Conservation (phyloP, 2,329 filamentous ascomycete species). For the Tolypocladium amazonense region DNA sequence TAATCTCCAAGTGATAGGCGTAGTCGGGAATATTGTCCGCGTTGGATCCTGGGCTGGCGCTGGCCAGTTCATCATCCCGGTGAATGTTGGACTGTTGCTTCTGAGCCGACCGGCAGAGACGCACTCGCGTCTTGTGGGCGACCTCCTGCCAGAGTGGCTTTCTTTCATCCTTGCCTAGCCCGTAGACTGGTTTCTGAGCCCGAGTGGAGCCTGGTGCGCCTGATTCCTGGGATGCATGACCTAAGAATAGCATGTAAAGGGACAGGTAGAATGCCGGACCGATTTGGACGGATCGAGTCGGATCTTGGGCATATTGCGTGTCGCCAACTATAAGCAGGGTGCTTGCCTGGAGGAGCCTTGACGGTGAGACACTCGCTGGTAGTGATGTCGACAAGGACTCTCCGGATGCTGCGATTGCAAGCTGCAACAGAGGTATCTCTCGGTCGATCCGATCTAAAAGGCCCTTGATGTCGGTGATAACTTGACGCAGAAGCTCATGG, state of each 20-base stretch:
- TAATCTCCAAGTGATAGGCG: constrained; percentile 68
- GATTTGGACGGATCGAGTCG: constrained; percentile 61
- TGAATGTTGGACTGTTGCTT: constrained; percentile 5
- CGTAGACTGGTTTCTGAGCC: constrained; percentile 10
- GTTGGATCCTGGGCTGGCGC: background rate
- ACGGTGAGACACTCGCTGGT: constrained; percentile 77
- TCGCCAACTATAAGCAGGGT: constrained; percentile 83
- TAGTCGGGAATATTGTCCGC: constrained; percentile 31
- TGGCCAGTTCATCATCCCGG: background rate
- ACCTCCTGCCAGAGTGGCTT: constrained; percentile 88
- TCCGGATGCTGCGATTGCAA: constrained; percentile 90
- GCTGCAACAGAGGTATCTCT: constrained; percentile 80
- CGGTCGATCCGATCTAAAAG: constrained; percentile 76
- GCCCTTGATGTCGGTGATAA: constrained; percentile 65
- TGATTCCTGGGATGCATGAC: constrained; percentile 44
- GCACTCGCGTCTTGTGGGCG: constrained; percentile 82
- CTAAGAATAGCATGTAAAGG: constrained; percentile 88
- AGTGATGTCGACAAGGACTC: constrained; percentile 74
- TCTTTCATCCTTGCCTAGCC: constrained; percentile 32
- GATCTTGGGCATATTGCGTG: constrained; percentile 61
- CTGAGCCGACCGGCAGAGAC: constrained; percentile 58
- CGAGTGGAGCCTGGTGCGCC: background rate
- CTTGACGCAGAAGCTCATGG: constrained; percentile 53
- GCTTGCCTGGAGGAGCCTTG: constrained; percentile 82
- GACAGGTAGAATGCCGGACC: constrained; percentile 80